Evolutionary conservation across 148 eudicot species (phyloP).

Genomic region (Camellia granthamiana): DNA sequence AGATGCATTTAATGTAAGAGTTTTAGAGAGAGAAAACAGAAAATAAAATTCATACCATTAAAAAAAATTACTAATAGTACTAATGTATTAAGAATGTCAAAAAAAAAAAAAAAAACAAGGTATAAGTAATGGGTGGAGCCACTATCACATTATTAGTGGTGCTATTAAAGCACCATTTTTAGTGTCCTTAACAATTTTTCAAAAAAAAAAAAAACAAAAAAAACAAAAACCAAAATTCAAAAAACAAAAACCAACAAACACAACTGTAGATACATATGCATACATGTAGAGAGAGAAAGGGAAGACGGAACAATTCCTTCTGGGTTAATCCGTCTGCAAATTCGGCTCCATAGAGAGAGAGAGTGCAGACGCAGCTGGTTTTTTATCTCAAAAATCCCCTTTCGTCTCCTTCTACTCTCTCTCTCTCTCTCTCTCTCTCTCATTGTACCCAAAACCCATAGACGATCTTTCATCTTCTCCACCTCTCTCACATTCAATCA

Average conservation of each 20-base stretch:
- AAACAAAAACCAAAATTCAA: too few relatives aligned
- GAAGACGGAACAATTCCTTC: neutral
- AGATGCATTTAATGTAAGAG: too few relatives aligned
- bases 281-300: neutral
- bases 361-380: neutral
- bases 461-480: neutral
- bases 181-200: too few relatives aligned
- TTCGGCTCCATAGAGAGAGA: neutral
- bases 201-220: too few relatives aligned
- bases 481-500: neutral
- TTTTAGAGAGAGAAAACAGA: too few relatives aligned
- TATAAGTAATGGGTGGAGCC: too few relatives aligned
- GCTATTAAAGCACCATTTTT: too few relatives aligned
- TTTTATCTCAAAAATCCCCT: neutral
- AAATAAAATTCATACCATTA: too few relatives aligned
- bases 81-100: too few relatives aligned
- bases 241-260: neutral
- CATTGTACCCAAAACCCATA: neutral
- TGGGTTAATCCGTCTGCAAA: conserved; percentile 17
- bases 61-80: too few relatives aligned
- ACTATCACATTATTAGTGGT: too few relatives aligned
- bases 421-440: neutral
- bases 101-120: too few relatives aligned
- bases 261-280: neutral
- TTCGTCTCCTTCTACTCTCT: neutral